Evolutionary conservation across 768 basidiomycete species (phyloP).

Genomic region (Rhodosporidiobolus odoratus): DNA sequence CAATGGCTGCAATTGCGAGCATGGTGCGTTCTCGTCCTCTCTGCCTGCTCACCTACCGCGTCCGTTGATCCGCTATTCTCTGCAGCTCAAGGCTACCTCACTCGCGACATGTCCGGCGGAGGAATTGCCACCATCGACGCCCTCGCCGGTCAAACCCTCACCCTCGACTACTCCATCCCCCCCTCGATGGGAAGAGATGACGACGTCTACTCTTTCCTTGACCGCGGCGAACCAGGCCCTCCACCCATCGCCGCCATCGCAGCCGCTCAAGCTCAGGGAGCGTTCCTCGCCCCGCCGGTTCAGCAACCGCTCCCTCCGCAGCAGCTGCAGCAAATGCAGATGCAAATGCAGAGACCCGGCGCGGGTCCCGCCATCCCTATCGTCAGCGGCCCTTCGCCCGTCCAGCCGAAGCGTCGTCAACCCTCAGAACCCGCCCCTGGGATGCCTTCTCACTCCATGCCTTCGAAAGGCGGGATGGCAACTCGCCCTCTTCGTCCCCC

Average conservation of each 20-base stretch:
- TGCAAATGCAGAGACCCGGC: too few species aligned
- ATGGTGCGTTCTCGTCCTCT: conserved; percentile 4
- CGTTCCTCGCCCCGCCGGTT: too few species aligned
- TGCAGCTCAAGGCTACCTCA: conserved; percentile 33
- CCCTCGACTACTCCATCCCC: conserved; percentile 28
- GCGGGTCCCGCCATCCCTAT: too few species aligned
- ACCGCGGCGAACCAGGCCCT: conserved; percentile 4
- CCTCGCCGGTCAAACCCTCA: conserved; percentile 32
- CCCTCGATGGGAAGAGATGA: conserved; percentile 31
- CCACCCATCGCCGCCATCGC: not conserved
- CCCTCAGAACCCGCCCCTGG: not conserved
- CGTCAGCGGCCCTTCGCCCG: too few species aligned
- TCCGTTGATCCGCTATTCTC: not conserved
- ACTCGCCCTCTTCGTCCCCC: not conserved
- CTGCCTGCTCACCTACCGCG: too few species aligned
- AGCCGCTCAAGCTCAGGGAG: too few species aligned
- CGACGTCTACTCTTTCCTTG: conserved; percentile 31
- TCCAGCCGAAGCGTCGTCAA: not conserved
- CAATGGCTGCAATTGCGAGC: conserved; percentile 31
- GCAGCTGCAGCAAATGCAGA: too few species aligned
- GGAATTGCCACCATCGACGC: conserved; percentile 34
- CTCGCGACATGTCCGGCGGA: conserved; percentile 24
- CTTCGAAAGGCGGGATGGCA: too few species aligned
- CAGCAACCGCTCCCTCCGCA: too few species aligned
- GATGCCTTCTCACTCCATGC: too few species aligned